A percentile compares a stretch with the other conserved stretches of the same genome.
phyloP scores from a whole-genome alignment of 331 rosid species.

The Pyracantha coccinea region DNA sequence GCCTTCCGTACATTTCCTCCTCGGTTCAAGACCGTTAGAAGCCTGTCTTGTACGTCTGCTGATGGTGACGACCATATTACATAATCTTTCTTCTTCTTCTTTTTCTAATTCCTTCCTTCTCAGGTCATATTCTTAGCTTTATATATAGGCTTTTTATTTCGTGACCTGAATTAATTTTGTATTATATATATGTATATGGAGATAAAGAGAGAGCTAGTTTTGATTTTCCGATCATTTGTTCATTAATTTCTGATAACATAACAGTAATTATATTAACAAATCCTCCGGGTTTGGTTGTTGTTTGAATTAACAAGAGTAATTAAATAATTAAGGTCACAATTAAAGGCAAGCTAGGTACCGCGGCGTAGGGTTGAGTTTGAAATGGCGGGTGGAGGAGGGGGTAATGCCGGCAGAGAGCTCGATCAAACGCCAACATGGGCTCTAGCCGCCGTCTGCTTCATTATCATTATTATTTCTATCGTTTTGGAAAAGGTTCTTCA shows the following conservation, averaged over 20 bases:
- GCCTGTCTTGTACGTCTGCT: too few species aligned
- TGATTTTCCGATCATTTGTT: background rate
- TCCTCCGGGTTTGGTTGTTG: background rate
- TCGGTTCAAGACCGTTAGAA: constrained; percentile 19
- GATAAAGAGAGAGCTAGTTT: background rate
- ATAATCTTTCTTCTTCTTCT: background rate
- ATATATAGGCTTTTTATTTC: too few species aligned
- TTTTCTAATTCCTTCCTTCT: background rate
- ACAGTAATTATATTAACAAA: background rate
- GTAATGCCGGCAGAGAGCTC: constrained; percentile 36
- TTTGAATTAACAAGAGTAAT: background rate
- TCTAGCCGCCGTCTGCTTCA: constrained; percentile 76
- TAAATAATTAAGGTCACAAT: background rate
- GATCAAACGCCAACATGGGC: constrained; percentile 97
- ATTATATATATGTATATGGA: too few species aligned
- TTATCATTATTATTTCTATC: constrained; percentile 66
- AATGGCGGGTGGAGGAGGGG: constrained; percentile 31
- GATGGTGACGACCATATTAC: too few species aligned
- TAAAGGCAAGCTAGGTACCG: background rate
- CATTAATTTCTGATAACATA: background rate
- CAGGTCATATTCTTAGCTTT: too few species aligned
- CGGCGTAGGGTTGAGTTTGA: background rate
- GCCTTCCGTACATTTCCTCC: constrained; percentile 28
- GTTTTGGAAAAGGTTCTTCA: constrained; percentile 59
- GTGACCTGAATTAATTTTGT: too few species aligned